Evolutionary conservation across 108 stramenopile species (phyloP), one percentile per base, ranked within the genome.

Genomic region (Halocafeteria seosinensis): DNA sequence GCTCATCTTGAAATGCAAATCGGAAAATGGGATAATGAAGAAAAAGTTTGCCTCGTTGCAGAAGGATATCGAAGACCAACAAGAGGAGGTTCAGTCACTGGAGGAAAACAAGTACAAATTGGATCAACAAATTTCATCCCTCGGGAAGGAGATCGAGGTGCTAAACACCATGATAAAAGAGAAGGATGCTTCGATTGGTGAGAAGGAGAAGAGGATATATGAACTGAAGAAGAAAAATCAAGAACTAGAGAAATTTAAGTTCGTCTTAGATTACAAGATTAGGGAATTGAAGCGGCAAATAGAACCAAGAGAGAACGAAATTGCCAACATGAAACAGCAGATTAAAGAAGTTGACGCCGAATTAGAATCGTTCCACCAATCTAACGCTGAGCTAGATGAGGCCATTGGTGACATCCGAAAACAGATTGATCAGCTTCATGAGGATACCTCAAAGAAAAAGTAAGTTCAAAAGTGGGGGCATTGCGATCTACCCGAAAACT

Each of bases 211-310:
- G 70, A 68, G 73, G 37, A 83, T 83, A 37, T 81, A 80, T 37
- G 81, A 81, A 32, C 71, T 83, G 25, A 83, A 83, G 61, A 83
- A 83, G 77, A 80, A 81, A 62, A 83, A 83, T 57, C 81, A 83
- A 38, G 76, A 82, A 76, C 76, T 83, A 24, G 81, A 83, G 53
- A 83, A 83, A 52, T 83, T 81, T 68, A 83, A 83, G 67, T 83
- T 83, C 42, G 80, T 83, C 13, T 62, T 83, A 11, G 80, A 83
- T 55, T 83, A 76, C 65, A 81, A 81, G 67, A 83, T 83, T 64
- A 72, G 75, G 37, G 81, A 83, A 74, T 52, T 83, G 33, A 83
- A 83, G 64, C 72, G 77, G 24, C 81, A 83, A 64, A 81, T 83
- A 50, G 81, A 83, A 68, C 81, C 81, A n/a, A 75, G 81, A 6